A percentile compares a stretch with the other conserved stretches of the same genome.
Conservation (phyloP, 192 early-diverging fungal genomes). For the Entomortierella parvispora region DNA sequence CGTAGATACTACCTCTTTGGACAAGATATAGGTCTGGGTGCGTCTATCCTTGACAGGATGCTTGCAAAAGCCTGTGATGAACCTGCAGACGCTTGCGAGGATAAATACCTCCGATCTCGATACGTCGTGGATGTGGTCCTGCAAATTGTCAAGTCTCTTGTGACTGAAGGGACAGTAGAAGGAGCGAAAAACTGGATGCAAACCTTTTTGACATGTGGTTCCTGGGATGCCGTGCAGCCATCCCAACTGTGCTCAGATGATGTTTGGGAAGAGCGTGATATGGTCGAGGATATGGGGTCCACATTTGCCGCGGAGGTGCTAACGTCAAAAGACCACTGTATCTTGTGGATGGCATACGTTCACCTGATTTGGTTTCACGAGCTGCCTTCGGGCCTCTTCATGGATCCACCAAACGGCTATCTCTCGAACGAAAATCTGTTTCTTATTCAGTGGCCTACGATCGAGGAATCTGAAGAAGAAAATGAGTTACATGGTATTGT, state of each 20-base stretch:
- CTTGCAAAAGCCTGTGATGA: conserved; percentile 19
- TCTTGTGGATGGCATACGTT: conserved; percentile 37
- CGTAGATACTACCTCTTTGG: neutral
- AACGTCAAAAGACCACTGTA: conserved; percentile 25
- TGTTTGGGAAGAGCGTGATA: conserved; percentile 32
- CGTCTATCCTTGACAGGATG: conserved; percentile 39
- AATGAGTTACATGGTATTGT: conserved; percentile 36
- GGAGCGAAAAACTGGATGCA: conserved; percentile 44
- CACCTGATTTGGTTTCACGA: conserved; percentile 50
- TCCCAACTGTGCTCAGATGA: conserved; percentile 31
- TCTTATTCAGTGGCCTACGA: conserved; percentile 29
- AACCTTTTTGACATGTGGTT: conserved; percentile 29
- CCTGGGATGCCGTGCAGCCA: conserved; percentile 19
- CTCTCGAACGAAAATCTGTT: conserved; percentile 20
- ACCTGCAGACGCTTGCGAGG: neutral
- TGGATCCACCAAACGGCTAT: conserved; percentile 28
- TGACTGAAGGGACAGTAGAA: conserved; percentile 17
- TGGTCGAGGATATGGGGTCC: conserved; percentile 28
- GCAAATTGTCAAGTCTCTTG: conserved; percentile 25
- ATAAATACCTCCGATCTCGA: conserved; percentile 9
- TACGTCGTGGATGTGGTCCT: conserved; percentile 30
- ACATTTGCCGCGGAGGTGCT: conserved; percentile 30
- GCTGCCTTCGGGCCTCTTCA: conserved; percentile 25
- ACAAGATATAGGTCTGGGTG: conserved; percentile 37
- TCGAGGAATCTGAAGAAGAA: conserved; percentile 25